These are phyloP conservation scores for Alternaria sp. DNA, from an alignment of 2,329 filamentous ascomycete species.

Conservation along the genomic window DNA sequence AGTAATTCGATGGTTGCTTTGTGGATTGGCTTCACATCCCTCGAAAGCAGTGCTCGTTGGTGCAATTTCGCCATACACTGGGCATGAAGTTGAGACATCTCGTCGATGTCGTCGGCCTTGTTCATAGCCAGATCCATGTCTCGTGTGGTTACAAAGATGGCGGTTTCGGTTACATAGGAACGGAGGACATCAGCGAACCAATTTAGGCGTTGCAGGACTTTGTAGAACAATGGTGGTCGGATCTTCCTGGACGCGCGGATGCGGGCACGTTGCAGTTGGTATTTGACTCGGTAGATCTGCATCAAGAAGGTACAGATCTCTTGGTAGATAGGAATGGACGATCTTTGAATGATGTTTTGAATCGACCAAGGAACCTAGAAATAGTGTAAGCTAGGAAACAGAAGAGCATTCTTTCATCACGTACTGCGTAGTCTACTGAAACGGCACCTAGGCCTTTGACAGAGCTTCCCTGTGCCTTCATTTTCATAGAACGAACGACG, in stretches of 20 bases:
- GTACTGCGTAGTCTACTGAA: constrained; percentile 72
- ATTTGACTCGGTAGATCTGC: constrained; percentile 76
- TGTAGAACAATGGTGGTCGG: constrained; percentile 50
- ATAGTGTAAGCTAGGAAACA: background rate
- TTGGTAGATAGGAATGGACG: constrained; percentile 72
- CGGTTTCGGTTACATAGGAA: constrained; percentile 77
- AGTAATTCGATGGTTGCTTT: constrained; percentile 78
- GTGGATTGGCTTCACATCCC: constrained; percentile 73
- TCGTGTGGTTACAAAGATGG: constrained; percentile 68
- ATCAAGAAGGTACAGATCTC: constrained; percentile 77
- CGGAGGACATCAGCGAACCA: constrained; percentile 81
- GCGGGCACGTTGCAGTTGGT: constrained; percentile 67
- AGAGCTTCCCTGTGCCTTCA: constrained; percentile 63
- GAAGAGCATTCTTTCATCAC: constrained; percentile 48
- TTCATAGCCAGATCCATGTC: constrained; percentile 67
- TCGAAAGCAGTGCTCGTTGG: constrained; percentile 73
- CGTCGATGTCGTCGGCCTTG: constrained; percentile 75
- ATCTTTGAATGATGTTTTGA: constrained; percentile 75
- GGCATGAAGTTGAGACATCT: constrained; percentile 76
- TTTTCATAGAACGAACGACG: constrained; percentile 62
- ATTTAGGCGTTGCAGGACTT: constrained; percentile 72
- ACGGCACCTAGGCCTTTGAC: constrained; percentile 70
- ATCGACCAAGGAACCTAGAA: constrained; percentile 63
- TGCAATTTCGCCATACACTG: constrained; percentile 69
- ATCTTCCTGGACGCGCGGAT: constrained; percentile 18